phyloP scores from a whole-genome alignment of 495 filamentous ascomycete species.

The Talaromyces adpressus region DNA sequence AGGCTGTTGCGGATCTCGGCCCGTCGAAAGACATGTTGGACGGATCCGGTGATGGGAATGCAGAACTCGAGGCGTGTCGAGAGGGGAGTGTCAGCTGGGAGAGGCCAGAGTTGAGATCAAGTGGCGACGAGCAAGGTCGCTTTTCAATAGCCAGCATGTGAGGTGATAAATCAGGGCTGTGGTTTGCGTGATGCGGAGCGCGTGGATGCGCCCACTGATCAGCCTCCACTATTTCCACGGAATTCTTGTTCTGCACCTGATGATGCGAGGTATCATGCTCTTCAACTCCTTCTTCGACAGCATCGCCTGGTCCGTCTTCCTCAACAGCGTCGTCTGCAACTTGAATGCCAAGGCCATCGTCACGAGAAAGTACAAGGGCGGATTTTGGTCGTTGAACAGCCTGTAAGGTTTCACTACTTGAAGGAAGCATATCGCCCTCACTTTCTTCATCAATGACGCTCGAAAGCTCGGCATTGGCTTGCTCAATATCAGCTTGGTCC shows the following conservation, averaged over 20 bases:
- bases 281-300: not conserved
- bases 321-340: not conserved
- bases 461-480: not conserved
- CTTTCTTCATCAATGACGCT: conserved; percentile 12
- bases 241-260: conserved; percentile 11
- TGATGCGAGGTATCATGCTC: not conserved
- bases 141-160: conserved; percentile 36
- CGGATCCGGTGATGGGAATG: conserved; percentile 45
- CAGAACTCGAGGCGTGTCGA: conserved; percentile 35
- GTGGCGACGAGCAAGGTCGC: conserved; percentile 42
- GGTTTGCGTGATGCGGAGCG: not conserved
- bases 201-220: conserved; percentile 23
- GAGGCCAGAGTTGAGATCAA: conserved; percentile 44
- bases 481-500: not conserved
- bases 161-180: conserved; percentile 37
- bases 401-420: conserved; percentile 1
- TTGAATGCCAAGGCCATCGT: conserved; percentile 6
- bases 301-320: conserved; percentile 4
- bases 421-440: conserved; percentile 9
- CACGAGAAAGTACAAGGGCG: not conserved
- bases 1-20: conserved; percentile 49
- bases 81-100: conserved; percentile 40
- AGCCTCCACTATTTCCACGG: conserved; percentile 23
- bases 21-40: conserved; percentile 44
- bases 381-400: not conserved